Evolutionary conservation across 2,329 filamentous ascomycete species (phyloP).

Genomic region (Neonectria neomacrospora): DNA sequence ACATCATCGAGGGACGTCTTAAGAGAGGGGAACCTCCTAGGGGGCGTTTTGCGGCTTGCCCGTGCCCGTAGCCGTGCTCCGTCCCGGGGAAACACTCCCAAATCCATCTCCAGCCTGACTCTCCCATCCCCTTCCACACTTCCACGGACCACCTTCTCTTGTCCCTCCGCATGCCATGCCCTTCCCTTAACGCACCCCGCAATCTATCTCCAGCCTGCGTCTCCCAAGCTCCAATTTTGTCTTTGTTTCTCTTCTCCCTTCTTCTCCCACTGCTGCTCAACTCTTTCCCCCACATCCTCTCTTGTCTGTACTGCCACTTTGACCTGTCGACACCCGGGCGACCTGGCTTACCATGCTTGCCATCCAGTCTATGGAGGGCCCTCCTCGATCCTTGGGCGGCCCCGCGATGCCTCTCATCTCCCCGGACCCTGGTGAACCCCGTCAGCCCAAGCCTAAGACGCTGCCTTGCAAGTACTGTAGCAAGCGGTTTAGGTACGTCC

Average conservation of each 20-base stretch:
- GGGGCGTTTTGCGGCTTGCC: constrained; percentile 39
- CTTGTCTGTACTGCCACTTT: constrained; percentile 24
- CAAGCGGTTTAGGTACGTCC: constrained; percentile 69
- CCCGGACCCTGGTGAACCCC: constrained; percentile 62
- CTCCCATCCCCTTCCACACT: constrained; percentile 20
- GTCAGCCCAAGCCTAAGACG: constrained; percentile 70
- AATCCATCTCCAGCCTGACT: constrained; percentile 21
- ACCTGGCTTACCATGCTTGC: constrained; percentile 59
- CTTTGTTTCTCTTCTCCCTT: constrained; percentile 39
- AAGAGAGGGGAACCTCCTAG: constrained; percentile 19
- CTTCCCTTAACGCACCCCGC: constrained; percentile 45
- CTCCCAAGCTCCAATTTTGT: constrained; percentile 44
- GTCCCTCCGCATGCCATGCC: constrained; percentile 43
- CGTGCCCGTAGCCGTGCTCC: constrained; percentile 30
- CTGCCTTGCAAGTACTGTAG: constrained; percentile 72
- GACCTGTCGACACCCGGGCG: constrained; percentile 32
- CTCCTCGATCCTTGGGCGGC: constrained; percentile 46
- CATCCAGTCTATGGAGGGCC: constrained; percentile 63
- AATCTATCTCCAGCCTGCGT: constrained; percentile 43
- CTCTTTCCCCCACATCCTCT: constrained; percentile 35
- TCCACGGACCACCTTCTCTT: constrained; percentile 43
- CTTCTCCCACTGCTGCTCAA: constrained; percentile 30
- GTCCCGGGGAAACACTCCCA: constrained; percentile 21
- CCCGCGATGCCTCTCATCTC: constrained; percentile 42
- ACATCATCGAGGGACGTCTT: constrained; percentile 24